Evolutionary conservation across 345 rosid species (phyloP).

Genomic region (Brassica cretica): DNA sequence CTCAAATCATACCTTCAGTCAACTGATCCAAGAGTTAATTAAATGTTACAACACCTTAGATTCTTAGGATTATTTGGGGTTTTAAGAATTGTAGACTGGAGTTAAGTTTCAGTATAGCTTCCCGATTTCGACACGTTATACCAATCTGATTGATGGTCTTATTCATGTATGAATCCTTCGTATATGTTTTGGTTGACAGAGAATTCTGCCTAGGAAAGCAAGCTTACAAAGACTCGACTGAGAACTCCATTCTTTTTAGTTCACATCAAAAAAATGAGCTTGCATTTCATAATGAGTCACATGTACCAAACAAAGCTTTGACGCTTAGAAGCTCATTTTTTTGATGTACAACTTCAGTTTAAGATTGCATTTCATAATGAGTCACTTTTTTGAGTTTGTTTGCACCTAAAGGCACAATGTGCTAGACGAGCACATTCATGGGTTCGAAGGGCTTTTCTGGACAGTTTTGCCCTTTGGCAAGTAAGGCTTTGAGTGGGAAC

Average conservation of each 20-base stretch:
- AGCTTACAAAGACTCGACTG: constrained; percentile 77
- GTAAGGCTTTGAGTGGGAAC: no score
- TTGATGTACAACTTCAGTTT: no score
- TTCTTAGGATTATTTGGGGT: not conserved
- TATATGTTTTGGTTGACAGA: constrained; percentile 46
- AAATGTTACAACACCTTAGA: not conserved
- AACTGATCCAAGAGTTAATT: not conserved
- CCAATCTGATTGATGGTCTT: not conserved
- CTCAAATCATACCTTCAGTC: not conserved
- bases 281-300: no score
- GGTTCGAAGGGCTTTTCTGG: no score
- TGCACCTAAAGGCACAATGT: no score
- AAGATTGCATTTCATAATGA: no score
- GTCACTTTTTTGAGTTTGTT: no score
- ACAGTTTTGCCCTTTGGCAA: no score
- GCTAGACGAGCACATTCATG: no score
- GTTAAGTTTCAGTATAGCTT: not conserved
- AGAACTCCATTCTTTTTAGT: constrained; percentile 49
- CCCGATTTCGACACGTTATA: not conserved
- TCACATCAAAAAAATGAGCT: not conserved
- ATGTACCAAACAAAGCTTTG: no score
- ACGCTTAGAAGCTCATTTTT: no score
- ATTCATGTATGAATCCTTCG: not conserved
- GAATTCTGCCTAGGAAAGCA: constrained; percentile 87
- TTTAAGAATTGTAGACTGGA: not conserved